phyloP scores from a whole-genome alignment of 192 early-diverging fungal species.

The Linnemannia hyalina region DNA sequence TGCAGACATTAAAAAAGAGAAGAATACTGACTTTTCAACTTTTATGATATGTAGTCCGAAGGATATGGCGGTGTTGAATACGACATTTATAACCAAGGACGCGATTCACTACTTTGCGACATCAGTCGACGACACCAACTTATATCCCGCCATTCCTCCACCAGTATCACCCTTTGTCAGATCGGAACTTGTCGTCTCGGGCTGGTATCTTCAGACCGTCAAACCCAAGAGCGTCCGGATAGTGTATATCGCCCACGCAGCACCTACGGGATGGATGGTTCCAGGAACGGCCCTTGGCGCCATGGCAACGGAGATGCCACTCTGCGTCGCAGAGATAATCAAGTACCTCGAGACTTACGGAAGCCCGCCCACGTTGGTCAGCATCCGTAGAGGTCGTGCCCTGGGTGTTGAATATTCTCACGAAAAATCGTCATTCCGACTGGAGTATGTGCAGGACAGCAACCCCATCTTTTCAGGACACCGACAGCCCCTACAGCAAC shows the following conservation, averaged over 20 bases:
- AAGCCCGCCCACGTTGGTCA: conserved; percentile 51
- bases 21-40: neutral
- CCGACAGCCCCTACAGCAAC: conserved; percentile 17
- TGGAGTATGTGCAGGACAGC: conserved; percentile 51
- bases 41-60: conserved; percentile 27
- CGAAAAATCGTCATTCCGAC: conserved; percentile 34
- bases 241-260: conserved; percentile 51
- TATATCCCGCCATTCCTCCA: conserved; percentile 42
- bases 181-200: conserved; percentile 45
- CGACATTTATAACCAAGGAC: conserved; percentile 49
- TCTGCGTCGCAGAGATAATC: conserved; percentile 47
- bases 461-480: conserved; percentile 55
- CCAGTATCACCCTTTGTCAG: conserved; percentile 51
- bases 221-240: conserved; percentile 52
- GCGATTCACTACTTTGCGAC: conserved; percentile 55
- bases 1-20: neutral
- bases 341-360: conserved; percentile 46
- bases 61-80: conserved; percentile 56
- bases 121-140: conserved; percentile 44
- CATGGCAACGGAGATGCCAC: conserved; percentile 50
- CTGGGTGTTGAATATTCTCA: conserved; percentile 44
- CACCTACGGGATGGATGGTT: conserved; percentile 58
- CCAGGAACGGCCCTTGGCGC: conserved; percentile 50
- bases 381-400: conserved; percentile 50
- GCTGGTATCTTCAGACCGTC: conserved; percentile 43